phyloP scores from a whole-genome alignment of 331 rosid species.

The Acacia concinna region DNA sequence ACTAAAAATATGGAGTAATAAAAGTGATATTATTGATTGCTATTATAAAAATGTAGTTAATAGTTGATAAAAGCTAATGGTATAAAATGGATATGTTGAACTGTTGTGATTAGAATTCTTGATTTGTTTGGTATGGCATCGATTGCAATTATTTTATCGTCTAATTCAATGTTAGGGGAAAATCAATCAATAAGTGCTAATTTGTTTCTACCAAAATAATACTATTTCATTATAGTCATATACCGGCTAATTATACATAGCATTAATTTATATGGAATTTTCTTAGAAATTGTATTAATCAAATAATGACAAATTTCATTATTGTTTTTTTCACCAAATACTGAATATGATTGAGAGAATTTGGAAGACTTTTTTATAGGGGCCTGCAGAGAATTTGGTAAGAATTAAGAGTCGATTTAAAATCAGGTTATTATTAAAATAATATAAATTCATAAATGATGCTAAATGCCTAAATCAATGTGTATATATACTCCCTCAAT shows the following conservation, averaged over 20 bases:
- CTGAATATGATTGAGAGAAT: not conserved
- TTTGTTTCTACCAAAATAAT: not conserved
- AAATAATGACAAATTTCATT: not conserved
- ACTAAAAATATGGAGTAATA: no score
- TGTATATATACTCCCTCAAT: no score
- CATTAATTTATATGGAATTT: not conserved
- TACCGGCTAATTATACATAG: not conserved
- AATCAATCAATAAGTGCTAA: not conserved
- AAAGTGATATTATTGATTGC: not conserved
- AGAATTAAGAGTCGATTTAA: no score
- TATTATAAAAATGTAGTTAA: no score
- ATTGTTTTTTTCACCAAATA: not conserved
- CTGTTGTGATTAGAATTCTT: not conserved
- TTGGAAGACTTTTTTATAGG: no score
- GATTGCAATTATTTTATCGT: not conserved
- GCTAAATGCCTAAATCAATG: no score
- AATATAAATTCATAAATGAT: no score
- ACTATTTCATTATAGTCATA: not conserved
- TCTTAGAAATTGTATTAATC: not conserved
- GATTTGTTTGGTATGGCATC: not conserved
- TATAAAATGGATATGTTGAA: not conserved
- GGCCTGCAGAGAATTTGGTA: not conserved
- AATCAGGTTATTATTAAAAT: no score
- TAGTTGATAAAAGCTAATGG: no score
- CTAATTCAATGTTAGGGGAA: not conserved